phyloP scores from a whole-genome alignment of 1,139 yeast species.

The Pneumocystis canis region DNA sequence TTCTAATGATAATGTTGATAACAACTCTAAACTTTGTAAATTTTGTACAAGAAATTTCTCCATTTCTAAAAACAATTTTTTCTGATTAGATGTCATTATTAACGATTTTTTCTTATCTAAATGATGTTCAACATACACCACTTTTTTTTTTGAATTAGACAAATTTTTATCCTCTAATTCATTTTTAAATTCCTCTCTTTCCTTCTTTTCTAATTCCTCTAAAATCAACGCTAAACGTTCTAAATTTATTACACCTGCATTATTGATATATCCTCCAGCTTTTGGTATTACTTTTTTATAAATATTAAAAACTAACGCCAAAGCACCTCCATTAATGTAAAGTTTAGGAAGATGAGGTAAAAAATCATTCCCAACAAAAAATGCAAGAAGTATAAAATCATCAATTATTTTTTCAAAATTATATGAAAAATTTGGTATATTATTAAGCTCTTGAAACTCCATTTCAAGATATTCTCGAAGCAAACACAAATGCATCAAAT shows the following conservation, averaged over 20 bases:
- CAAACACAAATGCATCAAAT: conserved; percentile 65
- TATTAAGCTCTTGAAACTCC: conserved; percentile 63
- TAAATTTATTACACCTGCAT: conserved; percentile 66
- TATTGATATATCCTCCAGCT: conserved; percentile 74
- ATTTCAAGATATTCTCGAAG: conserved; percentile 81
- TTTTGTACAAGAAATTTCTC: background rate
- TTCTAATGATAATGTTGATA: background rate
- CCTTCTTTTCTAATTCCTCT: conserved; percentile 69
- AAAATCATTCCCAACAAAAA: conserved; percentile 95
- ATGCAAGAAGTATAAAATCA: conserved; percentile 82
- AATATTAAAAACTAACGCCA: conserved; percentile 74
- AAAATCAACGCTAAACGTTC: conserved; percentile 62
- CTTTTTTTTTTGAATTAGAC: conserved; percentile 74
- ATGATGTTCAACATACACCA: conserved; percentile 34
- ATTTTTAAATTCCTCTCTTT: conserved; percentile 36
- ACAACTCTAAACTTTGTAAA: background rate
- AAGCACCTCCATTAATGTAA: conserved; percentile 87
- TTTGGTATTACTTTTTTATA: conserved; percentile 66
- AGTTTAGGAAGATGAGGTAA: conserved; percentile 93
- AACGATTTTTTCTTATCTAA: background rate
- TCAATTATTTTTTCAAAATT: conserved; percentile 82
- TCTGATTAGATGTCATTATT: background rate
- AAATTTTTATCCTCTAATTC: conserved; percentile 69
- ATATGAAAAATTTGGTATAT: conserved; percentile 46
- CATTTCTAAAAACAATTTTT: background rate